Evolutionary conservation across 179 eudicot species (phyloP), one percentile per base, ranked within the genome.

Genomic region (Pouteria campechiana): DNA sequence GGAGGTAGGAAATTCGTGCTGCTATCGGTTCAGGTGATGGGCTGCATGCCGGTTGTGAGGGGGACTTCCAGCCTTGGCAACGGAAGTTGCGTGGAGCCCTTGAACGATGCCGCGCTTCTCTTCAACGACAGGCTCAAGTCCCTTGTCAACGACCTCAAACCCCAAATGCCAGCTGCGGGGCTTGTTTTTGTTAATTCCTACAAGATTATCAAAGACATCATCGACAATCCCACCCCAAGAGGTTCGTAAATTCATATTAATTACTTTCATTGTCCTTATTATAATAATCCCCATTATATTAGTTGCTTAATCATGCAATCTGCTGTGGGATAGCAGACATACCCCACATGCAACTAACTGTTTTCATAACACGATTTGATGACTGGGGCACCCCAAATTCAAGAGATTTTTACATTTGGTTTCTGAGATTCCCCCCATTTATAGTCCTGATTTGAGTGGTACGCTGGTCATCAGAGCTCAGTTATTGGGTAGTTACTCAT

Each of bases 1-100:
- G 82, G 82, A 23, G 82, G 64, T 11, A 59, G 77, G 23, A 75
- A 64, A 32, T 71, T 70, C 48, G 59, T 71, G 15, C 3, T 75
- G 9, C 41, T 75, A 28, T 62, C 67, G 5, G 36, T 67, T 6
- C 41, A 64, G 32, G 77, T 77, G 1, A 48, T 60, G n/a, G 82
- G 82, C 7, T 75, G 74, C 53, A 46, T 16, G 20, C 57, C 57
- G n/a, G 7, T 16, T 27, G 49, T 34, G 10, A 21, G 5, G 21
- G 44, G 30, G 3, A 12, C 25, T 37, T 38, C n/a, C n/a, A n/a
- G 25, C 33, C 60, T 6, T 3, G 12, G 3, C 36, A 12, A 4
- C 47, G 57, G 3, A 24, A 50, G 19, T 1, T 70, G 78, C 35
- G 36, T 57, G 0, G 12, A 50, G 25, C 25, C 7, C 4, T 18